These are phyloP conservation scores for Myriosclerotinia duriaeana DNA, from an alignment of 2,329 filamentous ascomycete genomes.

Conservation along the genomic window DNA sequence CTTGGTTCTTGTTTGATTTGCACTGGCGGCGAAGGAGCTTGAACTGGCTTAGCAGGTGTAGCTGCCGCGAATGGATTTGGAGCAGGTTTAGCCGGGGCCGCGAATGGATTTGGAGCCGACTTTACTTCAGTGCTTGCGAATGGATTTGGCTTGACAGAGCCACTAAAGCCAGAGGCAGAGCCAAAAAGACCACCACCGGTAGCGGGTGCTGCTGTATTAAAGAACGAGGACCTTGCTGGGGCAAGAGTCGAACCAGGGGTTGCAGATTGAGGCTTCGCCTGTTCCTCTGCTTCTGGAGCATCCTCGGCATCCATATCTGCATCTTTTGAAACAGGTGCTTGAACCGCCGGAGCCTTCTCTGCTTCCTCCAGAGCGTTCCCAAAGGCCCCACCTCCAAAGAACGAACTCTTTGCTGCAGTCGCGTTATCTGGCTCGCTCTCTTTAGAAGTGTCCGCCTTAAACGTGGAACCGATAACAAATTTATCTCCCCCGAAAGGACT, in stretches of 20 bases:
- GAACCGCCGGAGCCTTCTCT: slow-evolving; percentile 39
- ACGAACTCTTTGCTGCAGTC: slow-evolving; percentile 46
- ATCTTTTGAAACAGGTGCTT: slow-evolving; percentile 45
- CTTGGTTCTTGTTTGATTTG: slow-evolving; percentile 37
- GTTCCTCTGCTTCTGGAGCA: slow-evolving; percentile 25
- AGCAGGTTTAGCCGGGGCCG: slow-evolving; percentile 10
- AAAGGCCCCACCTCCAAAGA: slow-evolving; percentile 62
- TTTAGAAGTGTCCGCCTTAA: slow-evolving; percentile 51
- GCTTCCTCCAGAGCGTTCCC: slow-evolving; percentile 55
- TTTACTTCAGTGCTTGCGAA: slow-evolving; percentile 26
- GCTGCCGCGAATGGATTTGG: slow-evolving; percentile 31
- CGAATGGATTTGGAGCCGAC: slow-evolving; percentile 12
- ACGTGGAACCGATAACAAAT: slow-evolving; percentile 40
- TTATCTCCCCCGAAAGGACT: slow-evolving; percentile 27
- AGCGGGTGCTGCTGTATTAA: slow-evolving; percentile 26
- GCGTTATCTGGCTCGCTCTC: slow-evolving; percentile 56
- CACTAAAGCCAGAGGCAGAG: slow-evolving; percentile 27
- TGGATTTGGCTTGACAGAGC: slow-evolving; percentile 24
- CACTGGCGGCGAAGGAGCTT: slow-evolving; percentile 29
- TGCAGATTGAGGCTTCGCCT: slow-evolving; percentile 28
- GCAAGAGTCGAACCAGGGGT: slow-evolving; percentile 35
- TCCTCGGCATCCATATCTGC: slow-evolving; percentile 51
- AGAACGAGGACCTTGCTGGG: slow-evolving; percentile 31
- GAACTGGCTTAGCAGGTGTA: slow-evolving; percentile 15
- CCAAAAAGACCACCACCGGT: slow-evolving; percentile 29